phyloP scores from a whole-genome alignment of 2,329 filamentous ascomycete genomes.

The Penicillium griseofulvum region DNA sequence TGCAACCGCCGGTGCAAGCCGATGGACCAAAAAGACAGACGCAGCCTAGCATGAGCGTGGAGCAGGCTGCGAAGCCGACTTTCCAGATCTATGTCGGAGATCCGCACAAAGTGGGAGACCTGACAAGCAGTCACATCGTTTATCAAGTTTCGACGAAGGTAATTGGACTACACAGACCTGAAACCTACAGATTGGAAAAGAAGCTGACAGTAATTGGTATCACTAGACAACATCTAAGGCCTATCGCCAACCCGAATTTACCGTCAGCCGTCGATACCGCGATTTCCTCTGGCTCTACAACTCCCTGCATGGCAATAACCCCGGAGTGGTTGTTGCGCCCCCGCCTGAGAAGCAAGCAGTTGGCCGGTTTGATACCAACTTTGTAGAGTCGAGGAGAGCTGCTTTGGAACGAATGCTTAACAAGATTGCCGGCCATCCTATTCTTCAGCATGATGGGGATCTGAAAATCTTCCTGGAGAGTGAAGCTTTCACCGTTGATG shows the following conservation, averaged over 20 bases:
- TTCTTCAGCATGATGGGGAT: slow-evolving; percentile 88
- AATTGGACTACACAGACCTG: slow-evolving; percentile 24
- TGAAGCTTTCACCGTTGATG: slow-evolving; percentile 90
- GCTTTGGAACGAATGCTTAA: slow-evolving; percentile 97
- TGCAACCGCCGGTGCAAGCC: slow-evolving; percentile 49
- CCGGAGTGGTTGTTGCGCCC: slow-evolving; percentile 89
- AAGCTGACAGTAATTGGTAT: neutral
- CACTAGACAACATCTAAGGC: slow-evolving; percentile 87
- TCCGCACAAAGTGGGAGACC: slow-evolving; percentile 94
- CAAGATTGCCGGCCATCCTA: slow-evolving; percentile 85
- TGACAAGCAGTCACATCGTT: slow-evolving; percentile 96
- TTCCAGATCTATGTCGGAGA: slow-evolving; percentile 93
- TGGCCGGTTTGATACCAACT: slow-evolving; percentile 92
- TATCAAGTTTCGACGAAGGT: slow-evolving; percentile 95
- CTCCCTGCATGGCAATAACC: slow-evolving; percentile 88
- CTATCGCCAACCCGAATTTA: slow-evolving; percentile 87
- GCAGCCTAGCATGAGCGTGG: slow-evolving; percentile 81
- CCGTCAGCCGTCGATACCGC: slow-evolving; percentile 88
- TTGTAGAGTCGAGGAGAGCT: slow-evolving; percentile 87
- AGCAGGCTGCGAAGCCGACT: slow-evolving; percentile 87
- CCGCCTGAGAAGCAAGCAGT: slow-evolving; percentile 98
- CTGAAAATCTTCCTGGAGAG: slow-evolving; percentile 96
- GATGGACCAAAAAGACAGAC: slow-evolving; percentile 51
- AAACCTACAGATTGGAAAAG: neutral
- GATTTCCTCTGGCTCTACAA: slow-evolving; percentile 99